These are phyloP conservation scores for Gomphus bonarii DNA, from an alignment of 1,284 basidiomycete genomes.

Conservation along the genomic window DNA sequence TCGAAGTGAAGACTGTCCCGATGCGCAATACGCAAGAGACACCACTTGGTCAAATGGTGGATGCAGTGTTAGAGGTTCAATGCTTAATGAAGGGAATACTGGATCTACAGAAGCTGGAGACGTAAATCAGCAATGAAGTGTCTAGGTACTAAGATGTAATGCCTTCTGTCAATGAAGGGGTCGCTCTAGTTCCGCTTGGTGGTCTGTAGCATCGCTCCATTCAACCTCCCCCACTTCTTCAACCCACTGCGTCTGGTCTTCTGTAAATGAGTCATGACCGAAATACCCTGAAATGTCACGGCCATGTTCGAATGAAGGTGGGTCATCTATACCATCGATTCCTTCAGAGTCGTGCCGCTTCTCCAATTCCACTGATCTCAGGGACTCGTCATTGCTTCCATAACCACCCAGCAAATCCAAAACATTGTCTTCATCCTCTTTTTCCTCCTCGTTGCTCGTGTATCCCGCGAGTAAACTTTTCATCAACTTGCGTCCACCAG, in stretches of 20 bases:
- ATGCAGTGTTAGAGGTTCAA: slow-evolving; percentile 68
- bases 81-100: slow-evolving; percentile 51
- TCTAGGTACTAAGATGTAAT: neutral
- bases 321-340: slow-evolving; percentile 3
- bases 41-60: slow-evolving; percentile 45
- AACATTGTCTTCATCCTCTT: slow-evolving; percentile 25
- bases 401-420: slow-evolving; percentile 44
- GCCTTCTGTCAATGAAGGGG: slow-evolving; percentile 2
- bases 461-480: slow-evolving; percentile 52
- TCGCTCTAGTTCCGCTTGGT: slow-evolving; percentile 10
- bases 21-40: slow-evolving; percentile 63
- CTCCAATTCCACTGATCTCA: neutral
- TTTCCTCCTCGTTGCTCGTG: slow-evolving; percentile 43
- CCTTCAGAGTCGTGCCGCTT: slow-evolving; percentile 20
- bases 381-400: slow-evolving; percentile 31
- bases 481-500: slow-evolving; percentile 44
- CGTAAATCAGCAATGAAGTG: neutral
- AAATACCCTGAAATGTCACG: neutral
- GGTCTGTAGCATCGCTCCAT: slow-evolving; percentile 4
- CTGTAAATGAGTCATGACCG: neutral
- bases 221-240: neutral
- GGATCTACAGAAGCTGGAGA: slow-evolving; percentile 32
- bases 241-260: neutral
- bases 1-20: slow-evolving; percentile 74
- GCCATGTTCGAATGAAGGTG: neutral